phyloP scores from a whole-genome alignment of 2,329 filamentous ascomycete genomes.

The Aspergillus phoenicis region DNA sequence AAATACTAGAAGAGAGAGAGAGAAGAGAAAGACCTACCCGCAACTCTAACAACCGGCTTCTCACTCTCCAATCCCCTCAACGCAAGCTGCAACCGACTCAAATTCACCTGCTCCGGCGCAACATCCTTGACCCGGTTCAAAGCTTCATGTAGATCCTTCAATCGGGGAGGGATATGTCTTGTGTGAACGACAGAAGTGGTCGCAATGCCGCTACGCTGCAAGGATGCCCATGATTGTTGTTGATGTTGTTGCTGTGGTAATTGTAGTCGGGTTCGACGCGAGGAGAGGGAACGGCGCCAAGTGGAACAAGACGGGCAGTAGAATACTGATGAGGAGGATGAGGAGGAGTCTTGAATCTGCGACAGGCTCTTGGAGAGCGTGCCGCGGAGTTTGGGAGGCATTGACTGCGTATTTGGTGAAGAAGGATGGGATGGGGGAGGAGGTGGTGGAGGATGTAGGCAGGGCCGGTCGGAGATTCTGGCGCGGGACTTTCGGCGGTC shows the following conservation, averaged over 20 bases:
- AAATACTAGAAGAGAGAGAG: not conserved
- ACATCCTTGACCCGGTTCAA: constrained; percentile 55
- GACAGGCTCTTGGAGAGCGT: constrained; percentile 39
- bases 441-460: not conserved
- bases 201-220: constrained; percentile 11
- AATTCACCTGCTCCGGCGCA: constrained; percentile 59
- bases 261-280: constrained; percentile 23
- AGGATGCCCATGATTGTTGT: constrained; percentile 5
- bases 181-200: constrained; percentile 57
- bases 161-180: constrained; percentile 54
- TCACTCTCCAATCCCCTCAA: constrained; percentile 59
- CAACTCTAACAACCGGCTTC: constrained; percentile 58
- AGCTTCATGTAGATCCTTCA: constrained; percentile 57
- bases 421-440: constrained; percentile 13
- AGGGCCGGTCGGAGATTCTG: not conserved
- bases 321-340: constrained; percentile 35
- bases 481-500: constrained; percentile 10
- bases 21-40: constrained; percentile 43
- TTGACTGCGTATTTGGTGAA: constrained; percentile 25
- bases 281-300: constrained; percentile 36
- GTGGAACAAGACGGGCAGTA: constrained; percentile 47
- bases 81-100: constrained; percentile 62
- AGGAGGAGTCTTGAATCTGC: constrained; percentile 27
- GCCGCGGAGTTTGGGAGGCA: constrained; percentile 44
- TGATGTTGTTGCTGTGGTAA: constrained; percentile 12